phyloP scores from a whole-genome alignment of 352 stramenopile species.

The Phytophthora hybrid region DNA sequence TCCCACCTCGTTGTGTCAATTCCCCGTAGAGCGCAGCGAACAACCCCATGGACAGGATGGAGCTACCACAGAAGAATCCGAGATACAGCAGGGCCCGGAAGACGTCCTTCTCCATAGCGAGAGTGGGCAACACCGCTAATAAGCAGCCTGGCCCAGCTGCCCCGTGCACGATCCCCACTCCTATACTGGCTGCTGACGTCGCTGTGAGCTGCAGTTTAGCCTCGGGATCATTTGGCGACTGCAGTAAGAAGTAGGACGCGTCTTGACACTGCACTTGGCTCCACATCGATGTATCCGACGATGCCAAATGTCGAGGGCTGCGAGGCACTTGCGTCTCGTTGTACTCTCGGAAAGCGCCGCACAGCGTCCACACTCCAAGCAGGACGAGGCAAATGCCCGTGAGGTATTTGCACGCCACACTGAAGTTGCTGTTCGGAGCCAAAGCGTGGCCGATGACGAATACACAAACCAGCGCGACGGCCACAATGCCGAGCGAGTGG shows the following conservation, averaged over 20 bases:
- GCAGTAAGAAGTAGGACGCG: constrained; percentile 57
- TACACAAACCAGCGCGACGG: constrained; percentile 55
- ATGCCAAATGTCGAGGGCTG: constrained; percentile 33
- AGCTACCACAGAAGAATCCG: constrained; percentile 84
- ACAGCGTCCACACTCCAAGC: constrained; percentile 63
- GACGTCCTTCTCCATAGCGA: constrained; percentile 81
- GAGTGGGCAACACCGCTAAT: constrained; percentile 87
- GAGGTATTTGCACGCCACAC: constrained; percentile 66
- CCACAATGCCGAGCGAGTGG: constrained; percentile 87
- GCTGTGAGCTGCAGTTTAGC: constrained; percentile 18
- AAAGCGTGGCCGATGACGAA: constrained; percentile 59
- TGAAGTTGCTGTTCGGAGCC: constrained; percentile 33
- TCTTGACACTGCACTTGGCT: constrained; percentile 66
- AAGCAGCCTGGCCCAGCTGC: constrained; percentile 79
- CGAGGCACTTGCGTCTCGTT: constrained; percentile 13
- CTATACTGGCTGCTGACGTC: constrained; percentile 41
- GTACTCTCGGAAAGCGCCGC: constrained; percentile 49
- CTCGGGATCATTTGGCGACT: constrained; percentile 36
- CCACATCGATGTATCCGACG: constrained; percentile 42
- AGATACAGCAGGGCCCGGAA: constrained; percentile 84
- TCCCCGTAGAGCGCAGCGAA: constrained; percentile 89
- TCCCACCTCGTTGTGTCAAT: constrained; percentile 46
- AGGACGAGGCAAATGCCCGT: constrained; percentile 70
- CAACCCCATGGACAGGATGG: constrained; percentile 87
- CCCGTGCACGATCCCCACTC: constrained; percentile 88